Evolutionary conservation across 73 alveolate genomes (phyloP), one percentile per base, ranked within the genome.

Genomic region (Strombidium stylifer): DNA sequence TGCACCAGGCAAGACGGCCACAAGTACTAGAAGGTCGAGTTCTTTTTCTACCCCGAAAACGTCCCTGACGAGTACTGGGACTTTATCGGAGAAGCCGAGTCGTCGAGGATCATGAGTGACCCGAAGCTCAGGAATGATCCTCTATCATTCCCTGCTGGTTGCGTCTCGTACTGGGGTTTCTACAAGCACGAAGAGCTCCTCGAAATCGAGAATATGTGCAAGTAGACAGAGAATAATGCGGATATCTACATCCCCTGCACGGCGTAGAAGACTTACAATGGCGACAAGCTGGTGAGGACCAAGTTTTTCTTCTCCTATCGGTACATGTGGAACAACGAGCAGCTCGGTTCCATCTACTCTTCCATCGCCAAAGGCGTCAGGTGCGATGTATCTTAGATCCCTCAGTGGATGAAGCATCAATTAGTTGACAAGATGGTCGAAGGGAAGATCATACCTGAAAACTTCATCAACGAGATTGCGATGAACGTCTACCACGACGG

Each of bases 401-500:
- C 97, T 24, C 19, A 26, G 25, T 89, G 94, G 92, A 77, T 86
- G 73, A 70, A 61, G 18, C 40, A 56, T 26, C 35, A 52, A 36
- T 53, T 84, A 2, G 48, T 74, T 6, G 47, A 57, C 0, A 75
- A 69, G 4, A 14, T 84, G 23, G 94, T 55, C 32, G 61, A 84
- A 35, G 50, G 71, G 15, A 65, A 73, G 37, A 70, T 84, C 8
- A 55, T 69, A 24, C 69, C 44, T 27, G 48, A 89, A 66, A 73
- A 66, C 44, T 89, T 89, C 56, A 84, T 86, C 11, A 89, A 89
- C 64, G 81, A 92, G 35, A 68, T 85, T 28, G 97, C 97, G 1
- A 57, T 87, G 66, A 89, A 89, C 49, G 88, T 89, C 30, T 89
- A 89, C 56, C 94, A 89, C 45, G 97, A 89, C 67, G 97, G 97